These are phyloP conservation scores for Coniochaeta sp. DNA, from an alignment of 2,329 filamentous ascomycete genomes.

Conservation along the genomic window DNA sequence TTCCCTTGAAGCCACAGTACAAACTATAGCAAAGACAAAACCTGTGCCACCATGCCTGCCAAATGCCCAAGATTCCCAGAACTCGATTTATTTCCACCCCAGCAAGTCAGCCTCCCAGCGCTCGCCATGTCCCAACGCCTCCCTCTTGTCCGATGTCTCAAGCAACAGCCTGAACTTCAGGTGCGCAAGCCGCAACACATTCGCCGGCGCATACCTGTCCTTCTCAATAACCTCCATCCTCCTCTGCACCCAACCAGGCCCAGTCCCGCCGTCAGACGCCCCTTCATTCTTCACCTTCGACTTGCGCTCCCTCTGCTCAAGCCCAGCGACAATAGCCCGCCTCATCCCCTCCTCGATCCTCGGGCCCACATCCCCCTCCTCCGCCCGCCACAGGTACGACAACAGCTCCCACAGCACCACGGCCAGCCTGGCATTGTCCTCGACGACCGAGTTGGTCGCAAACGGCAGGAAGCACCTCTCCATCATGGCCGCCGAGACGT, in stretches of 20 bases:
- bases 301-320: constrained; percentile 40
- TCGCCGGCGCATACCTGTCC: not conserved
- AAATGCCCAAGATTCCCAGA: not conserved
- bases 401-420: constrained; percentile 60
- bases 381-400: constrained; percentile 36
- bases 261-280: constrained; percentile 8
- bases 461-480: constrained; percentile 57
- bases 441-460: constrained; percentile 51
- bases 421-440: constrained; percentile 67
- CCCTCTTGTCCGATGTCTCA: not conserved
- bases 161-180: not conserved
- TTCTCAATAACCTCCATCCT: not conserved
- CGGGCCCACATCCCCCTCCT: constrained; percentile 21
- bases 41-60: not conserved
- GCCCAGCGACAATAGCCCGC: constrained; percentile 34
- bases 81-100: not conserved
- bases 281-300: constrained; percentile 29
- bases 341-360: constrained; percentile 26
- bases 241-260: not conserved
- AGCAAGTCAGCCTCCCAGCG: not conserved
- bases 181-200: not conserved
- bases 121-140: not conserved
- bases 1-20: not conserved
- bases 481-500: constrained; percentile 37
- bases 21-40: no score